A percentile compares a stretch with the other conserved stretches of the same genome.
phyloP scores from a whole-genome alignment of 2,329 filamentous ascomycete genomes.

The Nemania abortiva region DNA sequence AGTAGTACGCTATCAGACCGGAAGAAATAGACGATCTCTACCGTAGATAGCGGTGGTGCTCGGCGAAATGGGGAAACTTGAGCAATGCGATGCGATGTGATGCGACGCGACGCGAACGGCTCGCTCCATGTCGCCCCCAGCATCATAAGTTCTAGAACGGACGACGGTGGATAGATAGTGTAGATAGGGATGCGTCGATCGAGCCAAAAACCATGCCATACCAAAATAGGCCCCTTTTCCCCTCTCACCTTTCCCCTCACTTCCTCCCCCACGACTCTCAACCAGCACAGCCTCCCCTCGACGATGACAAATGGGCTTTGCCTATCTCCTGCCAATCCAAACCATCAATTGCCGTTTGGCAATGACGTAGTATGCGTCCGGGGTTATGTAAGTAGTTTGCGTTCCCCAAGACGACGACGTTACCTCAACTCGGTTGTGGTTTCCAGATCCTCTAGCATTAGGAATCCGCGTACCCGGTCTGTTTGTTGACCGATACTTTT shows the following conservation, averaged over 20 bases:
- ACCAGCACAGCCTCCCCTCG: not conserved
- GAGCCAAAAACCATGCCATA: not conserved
- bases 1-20: not conserved
- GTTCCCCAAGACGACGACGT: too few species aligned
- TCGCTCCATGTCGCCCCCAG: not conserved
- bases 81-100: not conserved
- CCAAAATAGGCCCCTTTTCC: not conserved
- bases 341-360: not conserved
- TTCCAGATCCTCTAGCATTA: not conserved
- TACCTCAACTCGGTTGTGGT: too few species aligned
- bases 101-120: not conserved
- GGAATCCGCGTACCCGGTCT: not conserved
- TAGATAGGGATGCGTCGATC: not conserved
- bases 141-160: conserved; percentile 1
- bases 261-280: not conserved
- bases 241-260: not conserved
- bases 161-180: conserved; percentile 5
- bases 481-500: not conserved
- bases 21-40: too few species aligned
- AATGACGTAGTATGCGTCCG: not conserved
- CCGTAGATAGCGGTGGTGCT: not conserved
- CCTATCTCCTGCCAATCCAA: not conserved
- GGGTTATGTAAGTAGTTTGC: not conserved
- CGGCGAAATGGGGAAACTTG: not conserved
- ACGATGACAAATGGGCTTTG: conserved; percentile 1